A percentile compares a stretch with the other conserved stretches of the same genome.
phyloP scores from a whole-genome alignment of 2,329 filamentous ascomycete species.

The Nemania sp. region DNA sequence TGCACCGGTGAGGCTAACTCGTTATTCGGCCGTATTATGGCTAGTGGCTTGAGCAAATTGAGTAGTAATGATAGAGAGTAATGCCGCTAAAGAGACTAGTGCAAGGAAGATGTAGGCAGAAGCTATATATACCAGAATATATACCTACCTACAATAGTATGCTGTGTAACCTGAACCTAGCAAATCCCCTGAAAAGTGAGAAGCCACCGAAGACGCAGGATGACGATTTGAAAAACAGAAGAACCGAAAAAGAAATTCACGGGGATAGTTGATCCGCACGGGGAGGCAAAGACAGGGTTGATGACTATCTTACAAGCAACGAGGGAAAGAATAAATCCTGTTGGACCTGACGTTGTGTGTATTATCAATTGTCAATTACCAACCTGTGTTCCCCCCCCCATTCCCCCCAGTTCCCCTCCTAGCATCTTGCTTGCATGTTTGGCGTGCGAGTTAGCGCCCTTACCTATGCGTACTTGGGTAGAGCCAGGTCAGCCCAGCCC shows the following conservation, averaged over 20 bases:
- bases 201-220: constrained; percentile 26
- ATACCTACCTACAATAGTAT: no score
- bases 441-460: background rate
- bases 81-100: background rate
- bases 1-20: no score
- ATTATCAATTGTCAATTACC: no score
- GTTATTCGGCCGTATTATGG: no score
- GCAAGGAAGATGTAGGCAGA: background rate
- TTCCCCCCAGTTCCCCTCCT: constrained; percentile 7
- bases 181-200: background rate
- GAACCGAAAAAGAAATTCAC: constrained; percentile 23
- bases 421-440: background rate
- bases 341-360: constrained; percentile 13
- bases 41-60: background rate
- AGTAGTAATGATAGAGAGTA: background rate
- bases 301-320: background rate
- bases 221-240: constrained; percentile 13
- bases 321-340: constrained; percentile 22
- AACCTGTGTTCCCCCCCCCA: no score
- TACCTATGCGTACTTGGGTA: background rate
- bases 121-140: no score
- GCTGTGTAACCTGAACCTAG: no score
- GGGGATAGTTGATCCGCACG: constrained; percentile 32
- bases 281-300: constrained; percentile 14
- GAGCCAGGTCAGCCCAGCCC: background rate